These are phyloP conservation scores for Plantago elongata DNA, from an alignment of 257 asterid genomes.

Conservation along the genomic window DNA sequence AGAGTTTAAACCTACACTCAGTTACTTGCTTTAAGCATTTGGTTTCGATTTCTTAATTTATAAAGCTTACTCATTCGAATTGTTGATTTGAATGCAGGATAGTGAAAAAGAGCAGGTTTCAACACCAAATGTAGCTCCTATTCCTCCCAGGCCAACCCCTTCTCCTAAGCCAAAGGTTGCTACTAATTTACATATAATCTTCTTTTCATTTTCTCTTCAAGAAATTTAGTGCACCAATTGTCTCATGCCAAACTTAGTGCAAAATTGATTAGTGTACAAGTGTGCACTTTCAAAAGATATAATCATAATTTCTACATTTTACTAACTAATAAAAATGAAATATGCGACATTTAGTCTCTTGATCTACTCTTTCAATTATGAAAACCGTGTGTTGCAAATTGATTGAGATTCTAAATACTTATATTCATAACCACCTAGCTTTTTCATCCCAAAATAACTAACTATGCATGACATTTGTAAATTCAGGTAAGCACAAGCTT, in stretches of 20 bases:
- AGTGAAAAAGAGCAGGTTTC: neutral
- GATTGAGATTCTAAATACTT: too few relatives aligned
- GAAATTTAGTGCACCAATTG: neutral
- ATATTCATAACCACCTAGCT: too few relatives aligned
- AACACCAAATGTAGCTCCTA: neutral
- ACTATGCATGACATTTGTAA: neutral
- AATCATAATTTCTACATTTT: too few relatives aligned
- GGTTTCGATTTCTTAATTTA: too few relatives aligned
- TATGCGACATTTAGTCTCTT: neutral
- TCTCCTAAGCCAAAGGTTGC: neutral
- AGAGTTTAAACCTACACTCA: too few relatives aligned
- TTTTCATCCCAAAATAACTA: too few relatives aligned
- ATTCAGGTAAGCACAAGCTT: slow-evolving; percentile 28
- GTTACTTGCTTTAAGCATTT: too few relatives aligned
- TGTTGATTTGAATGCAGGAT: neutral
- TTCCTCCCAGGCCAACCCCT: neutral
- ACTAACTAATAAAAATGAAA: too few relatives aligned
- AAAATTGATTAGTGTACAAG: too few relatives aligned
- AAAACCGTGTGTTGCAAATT: neutral
- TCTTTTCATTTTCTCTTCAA: neutral
- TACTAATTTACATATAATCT: too few relatives aligned
- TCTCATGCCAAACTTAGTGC: neutral
- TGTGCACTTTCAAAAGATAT: too few relatives aligned
- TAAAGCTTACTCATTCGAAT: neutral
- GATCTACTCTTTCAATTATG: neutral